These are phyloP conservation scores for Trametes polyzona DNA, from an alignment of 1,284 basidiomycete species.

Conservation along the genomic window DNA sequence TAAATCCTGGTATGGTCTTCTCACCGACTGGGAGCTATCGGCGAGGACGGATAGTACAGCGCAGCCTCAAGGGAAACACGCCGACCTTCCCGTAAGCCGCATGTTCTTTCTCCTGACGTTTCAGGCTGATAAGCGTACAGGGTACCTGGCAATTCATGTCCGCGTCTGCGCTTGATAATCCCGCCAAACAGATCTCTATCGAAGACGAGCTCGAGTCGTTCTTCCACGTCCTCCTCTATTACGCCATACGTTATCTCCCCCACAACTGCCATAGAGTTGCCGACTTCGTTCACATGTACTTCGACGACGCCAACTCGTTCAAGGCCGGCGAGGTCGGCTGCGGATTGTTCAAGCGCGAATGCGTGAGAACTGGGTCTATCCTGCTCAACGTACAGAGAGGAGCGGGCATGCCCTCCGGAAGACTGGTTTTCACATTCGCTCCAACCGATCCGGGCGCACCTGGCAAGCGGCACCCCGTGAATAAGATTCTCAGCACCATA, in stretches of 20 bases:
- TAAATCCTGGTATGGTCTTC: not conserved
- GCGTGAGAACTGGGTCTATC: not conserved
- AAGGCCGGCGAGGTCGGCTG: not conserved
- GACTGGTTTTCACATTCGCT: too few relatives aligned
- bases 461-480: not conserved
- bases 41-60: not conserved
- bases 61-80: not conserved
- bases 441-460: too few relatives aligned
- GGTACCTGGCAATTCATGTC: constrained; percentile 18
- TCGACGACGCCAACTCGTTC: not conserved
- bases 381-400: not conserved
- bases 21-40: constrained; percentile 20
- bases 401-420: not conserved
- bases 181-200: not conserved
- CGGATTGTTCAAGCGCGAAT: not conserved
- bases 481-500: not conserved
- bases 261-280: not conserved
- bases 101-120: not conserved
- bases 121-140: not conserved
- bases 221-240: constrained; percentile 2
- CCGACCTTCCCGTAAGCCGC: constrained; percentile 1
- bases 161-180: not conserved
- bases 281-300: not conserved
- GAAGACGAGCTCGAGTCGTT: constrained; percentile 13
- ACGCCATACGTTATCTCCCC: not conserved